Conservation (phyloP, 805 yeast genomes). For the Lipomyces starkeyi region DNA sequence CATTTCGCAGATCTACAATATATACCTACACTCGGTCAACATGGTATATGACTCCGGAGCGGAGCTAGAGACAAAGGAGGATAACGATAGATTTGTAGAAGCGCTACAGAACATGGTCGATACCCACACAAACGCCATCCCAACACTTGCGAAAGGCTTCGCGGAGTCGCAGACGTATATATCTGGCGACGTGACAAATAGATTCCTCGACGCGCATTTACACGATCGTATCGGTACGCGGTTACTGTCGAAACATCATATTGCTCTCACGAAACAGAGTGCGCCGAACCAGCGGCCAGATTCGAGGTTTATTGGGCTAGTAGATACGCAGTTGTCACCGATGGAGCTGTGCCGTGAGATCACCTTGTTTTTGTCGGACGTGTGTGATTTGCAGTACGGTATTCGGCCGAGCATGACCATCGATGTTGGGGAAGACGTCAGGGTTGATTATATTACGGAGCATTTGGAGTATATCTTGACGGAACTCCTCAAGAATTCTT, state of each 20-base stretch:
- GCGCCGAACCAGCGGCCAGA: neutral
- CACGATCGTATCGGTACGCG: constrained; percentile 87
- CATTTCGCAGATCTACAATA: constrained; percentile 74
- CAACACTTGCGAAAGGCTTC: constrained; percentile 82
- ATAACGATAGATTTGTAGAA: constrained; percentile 59
- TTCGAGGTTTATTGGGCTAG: constrained; percentile 60
- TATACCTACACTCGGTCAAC: constrained; percentile 65
- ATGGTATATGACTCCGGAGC: constrained; percentile 55
- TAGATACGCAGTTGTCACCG: constrained; percentile 71
- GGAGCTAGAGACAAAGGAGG: constrained; percentile 55
- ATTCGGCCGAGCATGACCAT: constrained; percentile 66
- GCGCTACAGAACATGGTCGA: constrained; percentile 67
- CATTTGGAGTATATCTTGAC: constrained; percentile 87
- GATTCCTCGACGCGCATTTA: constrained; percentile 75
- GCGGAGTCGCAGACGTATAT: constrained; percentile 61
- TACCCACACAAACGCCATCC: constrained; percentile 83
- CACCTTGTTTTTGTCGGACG: constrained; percentile 78
- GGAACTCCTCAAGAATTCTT: constrained; percentile 85
- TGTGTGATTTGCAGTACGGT: constrained; percentile 83
- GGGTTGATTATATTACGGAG: constrained; percentile 82
- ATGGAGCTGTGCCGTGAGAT: constrained; percentile 66
- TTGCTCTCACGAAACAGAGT: constrained; percentile 58
- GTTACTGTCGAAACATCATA: constrained; percentile 83
- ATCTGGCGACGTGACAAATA: constrained; percentile 57
- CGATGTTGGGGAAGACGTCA: constrained; percentile 61